Percentiles rank a stretch among this genome's conserved stretches.
Conservation (phyloP, 176 grass and related monocot genomes). For the Puya raimondii region DNA sequence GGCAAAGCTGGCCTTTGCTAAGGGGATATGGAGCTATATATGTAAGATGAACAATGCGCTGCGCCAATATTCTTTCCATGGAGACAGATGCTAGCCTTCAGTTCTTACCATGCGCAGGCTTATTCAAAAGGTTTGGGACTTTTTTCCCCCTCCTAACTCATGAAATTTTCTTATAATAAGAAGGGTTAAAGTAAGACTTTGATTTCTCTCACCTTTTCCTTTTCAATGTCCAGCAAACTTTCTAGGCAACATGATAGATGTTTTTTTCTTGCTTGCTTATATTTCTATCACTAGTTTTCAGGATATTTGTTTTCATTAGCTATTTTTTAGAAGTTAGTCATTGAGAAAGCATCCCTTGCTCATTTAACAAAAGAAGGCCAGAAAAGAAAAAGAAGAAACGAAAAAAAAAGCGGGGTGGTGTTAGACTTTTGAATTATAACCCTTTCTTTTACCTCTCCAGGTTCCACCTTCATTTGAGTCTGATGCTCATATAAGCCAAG, state of each 20-base stretch:
- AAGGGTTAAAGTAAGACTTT: not conserved
- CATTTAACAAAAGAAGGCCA: too few species aligned
- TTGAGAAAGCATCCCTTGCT: too few species aligned
- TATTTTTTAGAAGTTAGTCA: too few species aligned
- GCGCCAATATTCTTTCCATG: slow-evolving; percentile 45
- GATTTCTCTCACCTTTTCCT: not conserved
- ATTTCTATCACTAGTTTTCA: too few species aligned
- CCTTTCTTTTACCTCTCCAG: slow-evolving; percentile 16
- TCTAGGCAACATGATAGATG: too few species aligned
- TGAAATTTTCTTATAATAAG: not conserved
- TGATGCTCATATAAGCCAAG: slow-evolving; percentile 9
- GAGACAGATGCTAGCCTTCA: slow-evolving; percentile 23
- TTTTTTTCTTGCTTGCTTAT: too few species aligned
- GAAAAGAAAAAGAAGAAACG: not conserved
- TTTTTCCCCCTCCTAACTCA: not conserved
- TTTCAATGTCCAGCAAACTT: too few species aligned
- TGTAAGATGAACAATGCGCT: slow-evolving; percentile 93
- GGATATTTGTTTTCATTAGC: too few species aligned
- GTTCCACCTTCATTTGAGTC: slow-evolving; percentile 20
- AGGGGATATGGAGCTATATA: slow-evolving; percentile 90
- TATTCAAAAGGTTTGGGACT: slow-evolving; percentile 57
- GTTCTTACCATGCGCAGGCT: slow-evolving; percentile 53
- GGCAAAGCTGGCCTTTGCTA: slow-evolving; percentile 95
- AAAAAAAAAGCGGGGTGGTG: not conserved
- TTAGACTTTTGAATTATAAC: not conserved